Percentiles rank a stretch among this genome's conserved stretches.
phyloP scores from a whole-genome alignment of 768 basidiomycete species.

The Russula griseocarnosa region DNA sequence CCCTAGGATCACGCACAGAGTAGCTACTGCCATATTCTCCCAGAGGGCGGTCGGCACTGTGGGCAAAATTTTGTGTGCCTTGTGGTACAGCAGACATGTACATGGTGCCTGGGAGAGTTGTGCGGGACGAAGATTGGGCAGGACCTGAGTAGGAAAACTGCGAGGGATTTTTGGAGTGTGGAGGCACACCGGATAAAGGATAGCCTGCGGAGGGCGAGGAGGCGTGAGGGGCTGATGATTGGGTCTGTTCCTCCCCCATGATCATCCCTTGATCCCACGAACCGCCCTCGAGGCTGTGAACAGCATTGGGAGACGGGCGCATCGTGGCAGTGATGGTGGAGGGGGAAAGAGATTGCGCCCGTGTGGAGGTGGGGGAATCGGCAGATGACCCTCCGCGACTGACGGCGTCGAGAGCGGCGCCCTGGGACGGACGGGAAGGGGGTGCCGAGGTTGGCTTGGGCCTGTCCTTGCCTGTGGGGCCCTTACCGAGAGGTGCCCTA shows the following conservation, averaged over 20 bases:
- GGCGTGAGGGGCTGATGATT: constrained; percentile 31
- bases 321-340: constrained; percentile 48
- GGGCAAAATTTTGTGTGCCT: constrained; percentile 42
- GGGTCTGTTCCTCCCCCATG: constrained; percentile 45
- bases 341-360: constrained; percentile 64
- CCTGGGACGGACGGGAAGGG: constrained; percentile 12
- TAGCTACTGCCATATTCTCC: constrained; percentile 46
- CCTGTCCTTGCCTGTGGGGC: constrained; percentile 84
- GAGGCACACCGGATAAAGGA: constrained; percentile 17
- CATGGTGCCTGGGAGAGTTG: constrained; percentile 41
- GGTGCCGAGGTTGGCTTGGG: constrained; percentile 40
- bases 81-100: constrained; percentile 33
- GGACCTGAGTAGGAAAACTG: constrained; percentile 27
- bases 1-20: constrained; percentile 44
- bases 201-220: constrained; percentile 39
- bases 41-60: constrained; percentile 50
- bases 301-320: constrained; percentile 33
- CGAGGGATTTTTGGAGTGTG: constrained; percentile 16
- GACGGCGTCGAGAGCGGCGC: constrained; percentile 24
- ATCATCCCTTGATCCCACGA: constrained; percentile 55
- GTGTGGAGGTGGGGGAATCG: constrained; percentile 42
- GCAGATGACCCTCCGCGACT: constrained; percentile 30
- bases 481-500: constrained; percentile 70
- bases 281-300: constrained; percentile 45
- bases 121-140: constrained; percentile 39